Base-by-base conservation (phyloP, 1,284 basidiomycete genomes). In the Neonothopanus nambi region DNA sequence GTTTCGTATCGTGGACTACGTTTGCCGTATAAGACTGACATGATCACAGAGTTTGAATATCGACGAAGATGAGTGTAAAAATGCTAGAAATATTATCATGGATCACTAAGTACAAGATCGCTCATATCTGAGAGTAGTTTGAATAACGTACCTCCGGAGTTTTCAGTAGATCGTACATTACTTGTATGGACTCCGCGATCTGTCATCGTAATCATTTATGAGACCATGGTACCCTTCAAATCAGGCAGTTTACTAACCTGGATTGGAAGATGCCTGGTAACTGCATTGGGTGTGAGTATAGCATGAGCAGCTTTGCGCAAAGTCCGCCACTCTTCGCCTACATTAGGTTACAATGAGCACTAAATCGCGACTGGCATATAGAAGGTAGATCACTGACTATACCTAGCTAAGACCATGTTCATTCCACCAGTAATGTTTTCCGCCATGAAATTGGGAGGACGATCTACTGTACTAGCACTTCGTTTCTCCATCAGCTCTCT, bases 101-200 rank as follows among this genome's bases (percentile, higher is more conserved):
- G n/a, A n/a, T n/a, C n/a, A n/a, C n/a, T n/a, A n/a, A n/a, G n/a
- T n/a, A n/a, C n/a, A 45, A n/a, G 17, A n/a, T 18, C 20, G 38
- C 12, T 21, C 17, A 33, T 15, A 28, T 15, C 13, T 13, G 5
- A 30, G 23, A 47, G 12, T 2, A n/a, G 11, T 2, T 26, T n/a
- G 24, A 11, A 44, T 35, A 15, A 38, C 47, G 13, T 43, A 60
- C 59, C 38, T 69, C 59, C 6, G 70, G 70, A 23, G 62, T 57
- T 7, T 61, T 59, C 40, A 70, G 47, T 5, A 68, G 24, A 40
- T 71, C 69, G 43, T 66, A 61, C 62, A 70, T 57, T 21, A 72
- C 54, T 43, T 70, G 70, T 12, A 59, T 61, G 15, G 64, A 57
- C 54, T 73, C 70, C 2, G 66, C 68, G 3, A 56, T 55, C 54